phyloP scores from a whole-genome alignment of 805 yeast genomes.

The Candida ponderosae region DNA sequence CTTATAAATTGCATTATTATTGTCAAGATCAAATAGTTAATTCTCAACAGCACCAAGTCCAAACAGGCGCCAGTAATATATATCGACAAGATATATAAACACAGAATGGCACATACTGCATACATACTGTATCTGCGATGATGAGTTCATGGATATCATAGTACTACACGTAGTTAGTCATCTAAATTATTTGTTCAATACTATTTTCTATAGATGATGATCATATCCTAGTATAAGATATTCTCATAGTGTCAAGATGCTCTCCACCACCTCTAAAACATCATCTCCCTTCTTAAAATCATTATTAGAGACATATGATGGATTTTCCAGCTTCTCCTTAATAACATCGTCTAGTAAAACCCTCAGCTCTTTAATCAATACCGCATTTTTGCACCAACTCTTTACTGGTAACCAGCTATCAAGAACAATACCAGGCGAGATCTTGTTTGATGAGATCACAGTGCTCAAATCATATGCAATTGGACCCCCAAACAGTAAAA shows the following conservation, averaged over 20 bases:
- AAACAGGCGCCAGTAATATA: too few relatives aligned
- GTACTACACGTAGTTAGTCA: too few relatives aligned
- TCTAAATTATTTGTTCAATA: too few relatives aligned
- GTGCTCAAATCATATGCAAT: constrained; percentile 48
- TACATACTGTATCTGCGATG: too few relatives aligned
- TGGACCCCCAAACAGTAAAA: constrained; percentile 76
- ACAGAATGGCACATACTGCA: too few relatives aligned
- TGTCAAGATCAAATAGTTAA: too few relatives aligned
- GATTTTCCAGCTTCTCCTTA: constrained; percentile 48
- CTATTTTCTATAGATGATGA: too few relatives aligned
- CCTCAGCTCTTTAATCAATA: constrained; percentile 66
- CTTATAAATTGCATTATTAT: too few relatives aligned
- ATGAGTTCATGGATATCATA: too few relatives aligned
- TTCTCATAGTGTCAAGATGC: background rate
- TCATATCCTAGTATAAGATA: too few relatives aligned
- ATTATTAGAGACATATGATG: constrained; percentile 23
- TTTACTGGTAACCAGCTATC: constrained; percentile 87
- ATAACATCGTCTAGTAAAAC: constrained; percentile 59
- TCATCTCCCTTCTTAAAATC: constrained; percentile 22
- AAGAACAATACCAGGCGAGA: constrained; percentile 77
- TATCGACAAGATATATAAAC: too few relatives aligned
- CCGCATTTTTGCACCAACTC: constrained; percentile 94
- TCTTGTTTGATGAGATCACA: constrained; percentile 28
- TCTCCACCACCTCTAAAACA: constrained; percentile 32
- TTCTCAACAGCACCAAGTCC: too few relatives aligned